phyloP scores from a whole-genome alignment of 139 green algal species.

The Picochlorum sp. region DNA sequence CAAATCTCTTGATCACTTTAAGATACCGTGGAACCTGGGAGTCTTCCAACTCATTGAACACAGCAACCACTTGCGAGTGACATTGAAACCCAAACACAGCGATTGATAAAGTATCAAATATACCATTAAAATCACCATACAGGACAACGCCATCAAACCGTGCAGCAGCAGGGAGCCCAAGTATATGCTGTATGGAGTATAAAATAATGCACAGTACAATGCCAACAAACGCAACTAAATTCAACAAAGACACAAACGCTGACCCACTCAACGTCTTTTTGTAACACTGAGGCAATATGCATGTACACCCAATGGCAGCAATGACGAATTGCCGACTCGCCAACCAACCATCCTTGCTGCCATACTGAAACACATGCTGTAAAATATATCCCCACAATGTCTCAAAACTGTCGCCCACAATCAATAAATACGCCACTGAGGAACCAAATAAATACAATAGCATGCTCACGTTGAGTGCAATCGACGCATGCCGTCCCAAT shows the following conservation, averaged over 20 bases:
- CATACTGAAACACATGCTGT: background rate
- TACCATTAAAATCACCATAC: background rate
- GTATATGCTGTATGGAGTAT: conserved; percentile 21
- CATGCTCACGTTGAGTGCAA: conserved; percentile 37
- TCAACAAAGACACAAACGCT: conserved; percentile 28
- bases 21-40: background rate
- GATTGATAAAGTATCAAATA: conserved; percentile 45
- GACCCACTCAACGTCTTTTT: background rate
- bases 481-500: conserved; percentile 44
- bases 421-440: conserved; percentile 55
- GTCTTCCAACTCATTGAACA: conserved; percentile 25
- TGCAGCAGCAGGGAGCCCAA: too few relatives aligned
- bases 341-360: background rate
- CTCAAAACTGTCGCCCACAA: conserved; percentile 58
- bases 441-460: conserved; percentile 57
- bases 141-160: too few relatives aligned
- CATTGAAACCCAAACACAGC: conserved; percentile 73
- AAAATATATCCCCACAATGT: conserved; percentile 18
- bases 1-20: background rate
- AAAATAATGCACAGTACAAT: conserved; percentile 20
- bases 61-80: conserved; percentile 47
- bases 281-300: background rate
- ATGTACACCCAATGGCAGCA: background rate
- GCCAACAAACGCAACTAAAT: conserved; percentile 13
- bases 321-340: background rate